Evolutionary conservation across 2,329 filamentous ascomycete species (phyloP).

Genomic region (Bisporella sp.): DNA sequence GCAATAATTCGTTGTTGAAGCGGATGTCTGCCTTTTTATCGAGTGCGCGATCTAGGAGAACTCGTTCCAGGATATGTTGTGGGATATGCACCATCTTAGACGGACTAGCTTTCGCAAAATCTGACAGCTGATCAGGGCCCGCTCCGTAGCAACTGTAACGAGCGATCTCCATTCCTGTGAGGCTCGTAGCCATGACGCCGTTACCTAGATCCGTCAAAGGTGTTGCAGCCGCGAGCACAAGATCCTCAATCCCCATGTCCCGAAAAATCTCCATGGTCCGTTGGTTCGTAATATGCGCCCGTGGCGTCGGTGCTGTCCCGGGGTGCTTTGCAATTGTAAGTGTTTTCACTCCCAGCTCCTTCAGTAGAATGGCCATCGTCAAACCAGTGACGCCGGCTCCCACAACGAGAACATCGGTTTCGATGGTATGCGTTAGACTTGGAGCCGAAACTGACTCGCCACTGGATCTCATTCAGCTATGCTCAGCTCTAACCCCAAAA

Average conservation of each 20-base stretch:
- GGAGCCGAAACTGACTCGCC: too few species aligned
- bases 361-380: too few species aligned
- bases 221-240: slow-evolving; percentile 31
- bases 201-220: slow-evolving; percentile 5
- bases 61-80: neutral
- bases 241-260: slow-evolving; percentile 42
- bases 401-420: too few species aligned
- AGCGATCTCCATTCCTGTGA: slow-evolving; percentile 37
- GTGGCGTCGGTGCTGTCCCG: slow-evolving; percentile 34
- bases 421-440: too few species aligned
- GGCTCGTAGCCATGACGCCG: slow-evolving; percentile 19
- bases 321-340: too few species aligned
- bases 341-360: neutral
- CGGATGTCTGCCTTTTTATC: slow-evolving; percentile 33
- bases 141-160: slow-evolving; percentile 47
- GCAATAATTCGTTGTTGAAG: too few species aligned
- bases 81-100: slow-evolving; percentile 28
- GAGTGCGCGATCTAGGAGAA: neutral
- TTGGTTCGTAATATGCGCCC: slow-evolving; percentile 37
- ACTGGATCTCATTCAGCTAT: too few species aligned
- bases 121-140: slow-evolving; percentile 42
- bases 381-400: too few species aligned
- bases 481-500: too few species aligned
- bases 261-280: slow-evolving; percentile 38
- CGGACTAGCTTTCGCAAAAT: slow-evolving; percentile 44